Evolutionary conservation across 2,329 filamentous ascomycete genomes (phyloP).

Genomic region (Cladosporium sp.): DNA sequence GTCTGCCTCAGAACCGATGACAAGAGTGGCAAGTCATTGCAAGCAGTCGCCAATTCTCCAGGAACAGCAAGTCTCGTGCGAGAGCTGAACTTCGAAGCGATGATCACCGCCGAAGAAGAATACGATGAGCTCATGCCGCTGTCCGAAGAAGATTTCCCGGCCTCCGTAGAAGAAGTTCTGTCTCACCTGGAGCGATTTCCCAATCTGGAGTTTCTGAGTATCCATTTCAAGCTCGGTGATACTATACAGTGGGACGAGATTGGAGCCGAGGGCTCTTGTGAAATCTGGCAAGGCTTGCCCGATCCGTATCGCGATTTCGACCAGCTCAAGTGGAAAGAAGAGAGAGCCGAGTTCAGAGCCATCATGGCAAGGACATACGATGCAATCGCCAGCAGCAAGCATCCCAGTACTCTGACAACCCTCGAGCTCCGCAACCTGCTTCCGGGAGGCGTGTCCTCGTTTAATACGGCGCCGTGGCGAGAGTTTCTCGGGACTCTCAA

Average conservation of each 20-base stretch:
- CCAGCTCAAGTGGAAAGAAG: background rate
- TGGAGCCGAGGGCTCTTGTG: background rate
- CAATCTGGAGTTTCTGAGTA: background rate
- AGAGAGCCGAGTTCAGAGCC: background rate
- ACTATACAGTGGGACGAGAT: background rate
- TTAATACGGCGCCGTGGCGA: background rate
- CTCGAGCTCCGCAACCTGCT: background rate
- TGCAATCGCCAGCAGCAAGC: background rate
- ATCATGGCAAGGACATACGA: background rate
- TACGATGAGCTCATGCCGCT: background rate
- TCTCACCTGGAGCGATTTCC: background rate
- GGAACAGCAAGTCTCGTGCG: background rate
- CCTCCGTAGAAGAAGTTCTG: background rate
- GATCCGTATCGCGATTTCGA: background rate
- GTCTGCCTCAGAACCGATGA: background rate
- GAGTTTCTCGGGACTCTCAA: background rate
- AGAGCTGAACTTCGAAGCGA: background rate
- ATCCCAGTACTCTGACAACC: background rate
- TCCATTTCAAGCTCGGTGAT: background rate
- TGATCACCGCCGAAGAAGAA: background rate
- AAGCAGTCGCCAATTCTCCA: background rate
- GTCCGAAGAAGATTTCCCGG: background rate
- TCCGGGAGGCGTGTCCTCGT: background rate
- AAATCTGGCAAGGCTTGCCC: background rate
- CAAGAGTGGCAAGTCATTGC: background rate